Percentiles rank a stretch among this genome's conserved stretches.
Conservation (phyloP, 1,284 basidiomycete genomes). For the Malassezia equina region DNA sequence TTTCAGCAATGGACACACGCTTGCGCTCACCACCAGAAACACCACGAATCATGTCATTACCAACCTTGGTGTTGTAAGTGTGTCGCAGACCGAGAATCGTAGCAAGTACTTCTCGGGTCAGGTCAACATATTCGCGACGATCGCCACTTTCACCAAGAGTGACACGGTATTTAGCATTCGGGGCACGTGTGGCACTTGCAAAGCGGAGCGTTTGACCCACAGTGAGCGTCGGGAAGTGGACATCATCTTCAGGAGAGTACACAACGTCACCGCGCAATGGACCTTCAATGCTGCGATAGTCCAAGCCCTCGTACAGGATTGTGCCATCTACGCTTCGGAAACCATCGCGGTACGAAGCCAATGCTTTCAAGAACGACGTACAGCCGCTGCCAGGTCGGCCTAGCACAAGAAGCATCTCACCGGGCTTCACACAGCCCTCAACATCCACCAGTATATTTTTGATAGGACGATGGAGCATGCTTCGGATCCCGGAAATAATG, state of each 20-base stretch:
- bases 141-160: conserved; percentile 27
- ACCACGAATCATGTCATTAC: conserved; percentile 48
- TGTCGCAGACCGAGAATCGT: conserved; percentile 43
- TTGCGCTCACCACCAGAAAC: conserved; percentile 43
- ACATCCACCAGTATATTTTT: conserved; percentile 31
- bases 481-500: conserved; percentile 19
- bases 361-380: conserved; percentile 53
- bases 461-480: conserved; percentile 27
- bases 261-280: conserved; percentile 28
- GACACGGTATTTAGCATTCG: conserved; percentile 16
- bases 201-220: conserved; percentile 32
- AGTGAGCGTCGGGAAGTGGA: conserved; percentile 29
- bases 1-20: conserved; percentile 31
- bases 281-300: conserved; percentile 54
- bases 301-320: conserved; percentile 48
- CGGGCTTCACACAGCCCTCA: conserved; percentile 51
- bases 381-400: conserved; percentile 58
- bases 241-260: conserved; percentile 32
- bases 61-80: conserved; percentile 31
- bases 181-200: conserved; percentile 19
- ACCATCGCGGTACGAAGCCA: conserved; percentile 52
- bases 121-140: conserved; percentile 31
- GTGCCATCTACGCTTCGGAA: conserved; percentile 37
- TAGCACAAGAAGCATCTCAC: conserved; percentile 56
- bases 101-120: conserved; percentile 24